Conservation (phyloP, 768 basidiomycete genomes). For the Kwoniella newhampshirensis region DNA sequence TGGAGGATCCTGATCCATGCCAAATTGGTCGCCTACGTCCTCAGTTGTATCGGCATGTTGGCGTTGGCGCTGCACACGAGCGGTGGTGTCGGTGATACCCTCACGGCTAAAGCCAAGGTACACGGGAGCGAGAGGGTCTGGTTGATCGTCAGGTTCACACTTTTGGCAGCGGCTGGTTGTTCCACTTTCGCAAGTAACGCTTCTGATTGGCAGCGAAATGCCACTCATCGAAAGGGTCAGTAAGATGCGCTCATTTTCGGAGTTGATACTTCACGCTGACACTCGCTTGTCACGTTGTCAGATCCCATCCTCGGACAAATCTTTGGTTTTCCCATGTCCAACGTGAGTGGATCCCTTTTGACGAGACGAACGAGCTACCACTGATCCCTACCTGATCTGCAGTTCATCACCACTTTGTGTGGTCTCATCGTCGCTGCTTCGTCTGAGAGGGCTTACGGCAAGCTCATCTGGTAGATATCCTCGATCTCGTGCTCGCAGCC, state of each 20-base stretch:
- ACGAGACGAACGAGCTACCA: background rate
- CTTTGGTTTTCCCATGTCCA: constrained; percentile 43
- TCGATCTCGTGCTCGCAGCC: background rate
- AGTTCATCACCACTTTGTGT: constrained; percentile 34
- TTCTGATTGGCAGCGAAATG: constrained; percentile 42
- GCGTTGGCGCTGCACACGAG: constrained; percentile 24
- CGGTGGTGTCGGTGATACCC: constrained; percentile 27
- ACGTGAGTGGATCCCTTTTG: constrained; percentile 17
- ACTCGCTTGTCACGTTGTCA: background rate
- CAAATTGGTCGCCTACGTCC: constrained; percentile 32
- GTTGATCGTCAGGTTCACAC: constrained; percentile 36
- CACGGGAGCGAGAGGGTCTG: constrained; percentile 27
- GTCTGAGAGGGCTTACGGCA: constrained; percentile 25
- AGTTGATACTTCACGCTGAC: background rate
- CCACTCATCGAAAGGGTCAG: constrained; percentile 18
- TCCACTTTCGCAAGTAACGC: constrained; percentile 45
- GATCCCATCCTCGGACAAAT: constrained; percentile 44
- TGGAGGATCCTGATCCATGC: constrained; percentile 34
- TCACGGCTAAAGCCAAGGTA: constrained; percentile 18
- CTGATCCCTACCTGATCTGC: background rate
- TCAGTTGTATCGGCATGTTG: constrained; percentile 30
- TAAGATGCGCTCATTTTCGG: background rate
- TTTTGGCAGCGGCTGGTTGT: constrained; percentile 38
- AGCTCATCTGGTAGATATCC: constrained; percentile 24
- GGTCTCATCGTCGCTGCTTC: constrained; percentile 43